Evolutionary conservation across 1,284 basidiomycete species (phyloP).

Genomic region (Trametes versicolor): DNA sequence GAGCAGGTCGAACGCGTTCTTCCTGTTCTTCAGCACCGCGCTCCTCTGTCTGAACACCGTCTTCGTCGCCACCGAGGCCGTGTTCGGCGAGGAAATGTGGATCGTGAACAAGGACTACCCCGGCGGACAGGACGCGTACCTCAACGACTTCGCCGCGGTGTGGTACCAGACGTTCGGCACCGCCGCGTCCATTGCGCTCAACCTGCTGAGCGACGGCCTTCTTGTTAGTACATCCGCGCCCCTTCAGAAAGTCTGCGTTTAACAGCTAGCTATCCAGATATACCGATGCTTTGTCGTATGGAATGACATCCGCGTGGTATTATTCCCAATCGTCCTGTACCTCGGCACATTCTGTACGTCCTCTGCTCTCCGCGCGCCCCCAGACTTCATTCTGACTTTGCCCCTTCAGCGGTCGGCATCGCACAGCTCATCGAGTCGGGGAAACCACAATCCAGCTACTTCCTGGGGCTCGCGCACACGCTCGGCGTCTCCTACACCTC

Average conservation of each 20-base stretch:
- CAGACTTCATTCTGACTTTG: background rate
- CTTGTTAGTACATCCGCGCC: slow-evolving; percentile 14
- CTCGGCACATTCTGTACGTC: slow-evolving; percentile 23
- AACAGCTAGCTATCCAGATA: slow-evolving; percentile 15
- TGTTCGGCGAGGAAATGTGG: slow-evolving; percentile 38
- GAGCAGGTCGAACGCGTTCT: slow-evolving; percentile 11
- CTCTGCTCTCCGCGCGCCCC: background rate
- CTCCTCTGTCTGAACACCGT: slow-evolving; percentile 32
- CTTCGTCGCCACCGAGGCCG: slow-evolving; percentile 31
- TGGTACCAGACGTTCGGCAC: slow-evolving; percentile 37
- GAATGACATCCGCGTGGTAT: slow-evolving; percentile 24
- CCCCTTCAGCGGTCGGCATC: slow-evolving; percentile 30
- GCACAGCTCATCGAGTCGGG: slow-evolving; percentile 32
- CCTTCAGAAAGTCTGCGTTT: background rate
- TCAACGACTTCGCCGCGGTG: slow-evolving; percentile 29
- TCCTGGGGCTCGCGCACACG: slow-evolving; percentile 30
- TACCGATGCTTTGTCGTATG: slow-evolving; percentile 31
- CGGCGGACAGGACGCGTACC: slow-evolving; percentile 26
- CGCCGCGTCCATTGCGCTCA: slow-evolving; percentile 29
- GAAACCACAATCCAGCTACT: slow-evolving; percentile 31
- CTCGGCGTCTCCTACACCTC: slow-evolving; percentile 34
- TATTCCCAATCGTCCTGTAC: slow-evolving; percentile 24
- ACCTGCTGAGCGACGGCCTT: slow-evolving; percentile 27
- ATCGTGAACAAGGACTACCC: slow-evolving; percentile 28
- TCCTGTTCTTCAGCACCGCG: slow-evolving; percentile 21